phyloP scores from a whole-genome alignment of 2,329 filamentous ascomycete genomes.

The Talaromyces sp. region DNA sequence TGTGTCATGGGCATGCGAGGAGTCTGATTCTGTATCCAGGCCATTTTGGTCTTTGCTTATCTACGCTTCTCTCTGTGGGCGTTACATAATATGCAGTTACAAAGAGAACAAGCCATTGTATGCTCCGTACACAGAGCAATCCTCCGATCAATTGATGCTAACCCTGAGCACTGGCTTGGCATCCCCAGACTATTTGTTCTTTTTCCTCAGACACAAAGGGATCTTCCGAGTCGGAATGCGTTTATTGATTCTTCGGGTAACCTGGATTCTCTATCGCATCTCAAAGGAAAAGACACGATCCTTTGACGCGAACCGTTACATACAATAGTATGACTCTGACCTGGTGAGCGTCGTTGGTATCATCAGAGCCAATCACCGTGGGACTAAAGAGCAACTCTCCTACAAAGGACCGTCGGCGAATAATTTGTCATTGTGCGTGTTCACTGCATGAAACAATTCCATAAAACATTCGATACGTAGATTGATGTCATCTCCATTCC shows the following conservation, averaged over 20 bases:
- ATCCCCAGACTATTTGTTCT: slow-evolving; percentile 6
- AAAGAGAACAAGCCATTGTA: neutral
- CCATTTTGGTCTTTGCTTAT: neutral
- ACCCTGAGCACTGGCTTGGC: slow-evolving; percentile 4
- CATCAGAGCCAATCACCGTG: slow-evolving; percentile 2
- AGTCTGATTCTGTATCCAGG: neutral
- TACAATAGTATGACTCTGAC: neutral
- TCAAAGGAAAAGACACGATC: neutral
- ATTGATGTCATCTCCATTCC: slow-evolving; percentile 1
- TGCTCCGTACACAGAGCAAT: neutral
- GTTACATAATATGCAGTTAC: neutral
- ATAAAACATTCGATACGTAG: neutral
- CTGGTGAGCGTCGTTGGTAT: neutral
- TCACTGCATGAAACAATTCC: neutral
- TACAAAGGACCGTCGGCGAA: neutral
- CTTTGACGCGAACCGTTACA: slow-evolving; percentile 8
- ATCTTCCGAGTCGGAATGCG: slow-evolving; percentile 1
- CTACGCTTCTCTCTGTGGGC: too few relatives aligned
- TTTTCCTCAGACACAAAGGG: neutral
- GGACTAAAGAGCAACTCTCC: neutral
- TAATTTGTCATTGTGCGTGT: neutral
- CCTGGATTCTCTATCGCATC: neutral
- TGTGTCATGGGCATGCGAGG: slow-evolving; percentile 10
- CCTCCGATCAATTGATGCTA: neutral
- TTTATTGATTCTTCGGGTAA: neutral